Base-by-base conservation (phyloP, 306 rosid genomes). In the Dryas alaskensis region DNA sequence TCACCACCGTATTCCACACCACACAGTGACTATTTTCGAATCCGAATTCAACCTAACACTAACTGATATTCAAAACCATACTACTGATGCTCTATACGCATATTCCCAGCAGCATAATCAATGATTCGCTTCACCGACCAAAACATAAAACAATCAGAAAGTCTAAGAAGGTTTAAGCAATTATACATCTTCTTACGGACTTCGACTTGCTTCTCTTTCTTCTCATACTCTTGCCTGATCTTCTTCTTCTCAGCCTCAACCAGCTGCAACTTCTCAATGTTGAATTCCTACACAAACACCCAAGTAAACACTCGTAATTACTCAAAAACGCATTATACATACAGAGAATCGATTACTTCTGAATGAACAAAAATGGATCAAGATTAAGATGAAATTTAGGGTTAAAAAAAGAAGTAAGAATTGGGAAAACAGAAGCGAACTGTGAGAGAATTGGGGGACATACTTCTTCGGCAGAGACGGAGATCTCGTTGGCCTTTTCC, bases 401-500 rank as follows among this genome's bases (percentile, higher is more conserved):
- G 51, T 46, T 22, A 1, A 1, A n/a, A 72, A 31, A 63, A 63
- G 4, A 17, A 67, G 5, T 50, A 3, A 10, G 64, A 19, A 42
- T 19, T 17, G 14, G 22, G 40, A n/a, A 0, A 19, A 46, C 22
- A 66, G 19, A 16, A 13, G 65, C 55, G 11, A 17, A 8, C 14
- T 14, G 45, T 0, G 25, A 16, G 10, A 57, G 54, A 61, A 68
- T 10, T 7, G 46, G 40, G 16, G 7, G 52, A 17, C 67, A 31
- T 79, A 94, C 98, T 79, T 93, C 97, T 85, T 93, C 97, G 10
- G 98, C 92, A 5, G 98, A 89, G 73, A 91, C 93, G 53, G 93
- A 84, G 92, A 93, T 93, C 97, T 93, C 98, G 86, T 85, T 90
- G 86, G 96, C 98, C 77, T 93, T 93, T 73, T 93, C 98, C 86